Evolutionary conservation across 345 rosid species (phyloP).

Genomic region (Cochlearia excelsa): DNA sequence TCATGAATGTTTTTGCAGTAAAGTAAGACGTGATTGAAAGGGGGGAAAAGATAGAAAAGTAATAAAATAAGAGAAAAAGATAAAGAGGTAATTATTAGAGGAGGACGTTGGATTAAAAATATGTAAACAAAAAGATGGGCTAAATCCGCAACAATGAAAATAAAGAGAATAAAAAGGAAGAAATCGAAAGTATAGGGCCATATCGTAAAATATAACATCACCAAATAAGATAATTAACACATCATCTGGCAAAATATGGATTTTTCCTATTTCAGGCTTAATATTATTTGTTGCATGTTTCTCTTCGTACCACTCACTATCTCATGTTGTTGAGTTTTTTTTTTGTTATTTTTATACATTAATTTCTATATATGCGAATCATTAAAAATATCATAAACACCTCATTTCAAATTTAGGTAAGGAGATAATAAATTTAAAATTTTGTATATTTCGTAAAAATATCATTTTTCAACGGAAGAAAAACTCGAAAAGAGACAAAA

Average conservation of each 20-base stretch:
- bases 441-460: constrained; percentile 1
- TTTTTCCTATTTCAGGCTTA: constrained; percentile 27
- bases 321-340: constrained; percentile 29
- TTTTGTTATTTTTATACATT: constrained; percentile 6
- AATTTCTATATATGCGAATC: constrained; percentile 9
- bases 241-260: constrained; percentile 26
- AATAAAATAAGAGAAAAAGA: constrained; percentile 21
- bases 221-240: not conserved
- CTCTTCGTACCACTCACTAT: constrained; percentile 21
- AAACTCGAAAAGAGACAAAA: constrained; percentile 3
- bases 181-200: constrained; percentile 20
- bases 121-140: not conserved
- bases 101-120: constrained; percentile 9
- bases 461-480: constrained; percentile 17
- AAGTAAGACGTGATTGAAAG: constrained; percentile 26
- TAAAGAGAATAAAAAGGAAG: not conserved
- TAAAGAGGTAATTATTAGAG: constrained; percentile 28
- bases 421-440: constrained; percentile 11
- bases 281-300: not conserved
- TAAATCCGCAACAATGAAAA: not conserved
- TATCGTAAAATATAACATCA: constrained; percentile 18
- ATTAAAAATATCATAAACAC: constrained; percentile 3
- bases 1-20: constrained; percentile 3
- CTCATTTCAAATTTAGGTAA: constrained; percentile 11
- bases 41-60: constrained; percentile 8